phyloP scores from a whole-genome alignment of 129 eudicot species.

The Rutidosis leptorrhynchoides region DNA sequence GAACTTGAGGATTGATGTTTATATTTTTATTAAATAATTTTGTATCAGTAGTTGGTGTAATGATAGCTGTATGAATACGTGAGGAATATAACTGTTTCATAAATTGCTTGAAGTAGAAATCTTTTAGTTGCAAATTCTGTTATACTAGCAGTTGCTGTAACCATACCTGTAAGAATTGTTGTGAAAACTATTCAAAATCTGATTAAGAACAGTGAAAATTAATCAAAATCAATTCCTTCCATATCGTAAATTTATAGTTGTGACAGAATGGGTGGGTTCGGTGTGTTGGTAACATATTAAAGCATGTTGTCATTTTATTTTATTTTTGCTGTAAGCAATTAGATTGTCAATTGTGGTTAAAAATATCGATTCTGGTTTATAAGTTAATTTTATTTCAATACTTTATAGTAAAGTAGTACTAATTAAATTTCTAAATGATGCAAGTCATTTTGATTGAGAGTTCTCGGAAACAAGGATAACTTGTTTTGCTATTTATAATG shows the following conservation, averaged over 20 bases:
- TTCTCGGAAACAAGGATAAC: too few relatives aligned
- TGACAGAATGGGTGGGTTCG: background rate
- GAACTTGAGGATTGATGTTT: too few relatives aligned
- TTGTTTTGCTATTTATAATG: too few relatives aligned
- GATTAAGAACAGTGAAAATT: background rate
- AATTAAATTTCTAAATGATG: background rate
- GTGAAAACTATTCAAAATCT: too few relatives aligned
- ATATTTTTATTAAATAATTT: too few relatives aligned
- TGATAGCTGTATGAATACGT: background rate
- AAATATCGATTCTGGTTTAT: too few relatives aligned
- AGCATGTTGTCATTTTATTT: background rate
- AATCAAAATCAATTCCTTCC: background rate
- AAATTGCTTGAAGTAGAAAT: background rate
- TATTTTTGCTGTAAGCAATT: too few relatives aligned
- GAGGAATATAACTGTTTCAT: background rate
- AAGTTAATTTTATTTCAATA: too few relatives aligned
- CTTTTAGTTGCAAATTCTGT: background rate
- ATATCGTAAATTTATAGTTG: background rate
- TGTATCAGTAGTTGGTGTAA: background rate
- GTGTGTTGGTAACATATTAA: background rate
- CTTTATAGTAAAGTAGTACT: too few relatives aligned
- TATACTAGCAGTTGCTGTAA: background rate
- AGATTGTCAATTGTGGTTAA: too few relatives aligned
- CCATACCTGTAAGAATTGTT: too few relatives aligned
- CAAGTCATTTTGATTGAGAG: too few relatives aligned